A percentile compares a stretch with the other conserved stretches of the same genome.
These are phyloP conservation scores for Boletus huronensis DNA, from an alignment of 768 basidiomycete species.

Conservation along the genomic window DNA sequence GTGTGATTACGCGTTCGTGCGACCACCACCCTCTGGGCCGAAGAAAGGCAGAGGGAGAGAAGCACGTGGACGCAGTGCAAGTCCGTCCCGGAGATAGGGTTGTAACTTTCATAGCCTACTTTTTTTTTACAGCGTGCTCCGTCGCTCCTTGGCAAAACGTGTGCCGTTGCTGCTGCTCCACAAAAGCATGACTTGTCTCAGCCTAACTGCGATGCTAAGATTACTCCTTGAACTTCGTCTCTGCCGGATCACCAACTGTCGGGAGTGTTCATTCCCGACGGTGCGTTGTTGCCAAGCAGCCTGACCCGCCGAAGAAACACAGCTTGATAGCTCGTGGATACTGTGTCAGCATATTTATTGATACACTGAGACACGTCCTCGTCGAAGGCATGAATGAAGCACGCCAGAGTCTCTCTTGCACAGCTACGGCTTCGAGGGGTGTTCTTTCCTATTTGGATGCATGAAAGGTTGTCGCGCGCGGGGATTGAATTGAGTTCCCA, in stretches of 20 bases:
- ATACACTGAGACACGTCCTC: not conserved
- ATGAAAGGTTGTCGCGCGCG: not conserved
- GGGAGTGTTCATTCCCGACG: constrained; percentile 10
- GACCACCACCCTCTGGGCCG: constrained; percentile 77
- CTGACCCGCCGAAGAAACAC: not conserved
- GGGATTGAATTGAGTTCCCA: constrained; percentile 18
- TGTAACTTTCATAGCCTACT: constrained; percentile 1
- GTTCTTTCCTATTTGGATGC: constrained; percentile 2
- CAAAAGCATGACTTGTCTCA: not conserved
- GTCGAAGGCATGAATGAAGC: no score
- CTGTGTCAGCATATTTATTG: no score
- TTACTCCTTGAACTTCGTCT: not conserved
- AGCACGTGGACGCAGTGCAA: constrained; percentile 68
- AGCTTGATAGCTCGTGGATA: not conserved
- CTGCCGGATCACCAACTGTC: not conserved
- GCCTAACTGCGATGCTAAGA: constrained; percentile 2
- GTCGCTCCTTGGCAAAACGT: not conserved
- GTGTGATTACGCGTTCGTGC: constrained; percentile 91
- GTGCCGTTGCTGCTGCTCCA: not conserved
- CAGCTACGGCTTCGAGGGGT: constrained; percentile 10
- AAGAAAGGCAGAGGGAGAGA: constrained; percentile 71
- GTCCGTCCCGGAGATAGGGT: constrained; percentile 59
- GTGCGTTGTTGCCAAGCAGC: constrained; percentile 9
- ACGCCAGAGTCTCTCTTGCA: no score
- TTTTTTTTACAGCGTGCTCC: not conserved